These are phyloP conservation scores for Pleurotus sapidus DNA, from an alignment of 768 basidiomycete species.

Conservation along the genomic window DNA sequence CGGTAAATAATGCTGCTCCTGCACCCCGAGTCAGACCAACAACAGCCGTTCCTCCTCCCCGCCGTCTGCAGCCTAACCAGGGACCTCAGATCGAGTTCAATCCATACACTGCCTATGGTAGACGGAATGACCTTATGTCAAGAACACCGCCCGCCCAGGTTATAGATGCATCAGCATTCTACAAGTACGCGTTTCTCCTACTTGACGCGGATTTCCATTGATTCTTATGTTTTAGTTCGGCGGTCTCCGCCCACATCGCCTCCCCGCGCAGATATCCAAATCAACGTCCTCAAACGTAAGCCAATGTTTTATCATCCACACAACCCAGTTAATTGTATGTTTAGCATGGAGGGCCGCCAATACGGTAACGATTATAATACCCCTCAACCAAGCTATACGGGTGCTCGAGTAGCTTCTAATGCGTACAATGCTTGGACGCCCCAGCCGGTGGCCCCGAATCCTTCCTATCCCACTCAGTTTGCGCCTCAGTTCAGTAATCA, in stretches of 20 bases:
- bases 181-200: conserved; percentile 42
- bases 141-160: conserved; percentile 12
- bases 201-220: background rate
- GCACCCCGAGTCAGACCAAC: conserved; percentile 5
- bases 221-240: conserved; percentile 33
- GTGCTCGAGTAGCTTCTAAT: background rate
- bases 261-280: background rate
- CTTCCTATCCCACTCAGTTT: background rate
- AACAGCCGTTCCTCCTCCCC: conserved; percentile 4
- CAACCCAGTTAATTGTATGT: background rate
- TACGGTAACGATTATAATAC: background rate
- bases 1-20: conserved; percentile 6
- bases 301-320: background rate
- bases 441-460: background rate
- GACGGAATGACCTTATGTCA: conserved; percentile 10
- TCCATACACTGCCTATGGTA: conserved; percentile 44
- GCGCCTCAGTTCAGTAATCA: background rate
- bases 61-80: conserved; percentile 8
- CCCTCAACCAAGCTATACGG: background rate
- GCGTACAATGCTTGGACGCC: background rate
- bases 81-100: conserved; percentile 34
- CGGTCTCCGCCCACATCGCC: conserved; percentile 22
- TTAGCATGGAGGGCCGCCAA: conserved; percentile 1
- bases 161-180: conserved; percentile 40
- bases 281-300: conserved; percentile 3